Percentiles rank a stretch among this genome's conserved stretches.
Conservation (phyloP, 768 basidiomycete genomes). For the Macrolepiota albuminosa region DNA sequence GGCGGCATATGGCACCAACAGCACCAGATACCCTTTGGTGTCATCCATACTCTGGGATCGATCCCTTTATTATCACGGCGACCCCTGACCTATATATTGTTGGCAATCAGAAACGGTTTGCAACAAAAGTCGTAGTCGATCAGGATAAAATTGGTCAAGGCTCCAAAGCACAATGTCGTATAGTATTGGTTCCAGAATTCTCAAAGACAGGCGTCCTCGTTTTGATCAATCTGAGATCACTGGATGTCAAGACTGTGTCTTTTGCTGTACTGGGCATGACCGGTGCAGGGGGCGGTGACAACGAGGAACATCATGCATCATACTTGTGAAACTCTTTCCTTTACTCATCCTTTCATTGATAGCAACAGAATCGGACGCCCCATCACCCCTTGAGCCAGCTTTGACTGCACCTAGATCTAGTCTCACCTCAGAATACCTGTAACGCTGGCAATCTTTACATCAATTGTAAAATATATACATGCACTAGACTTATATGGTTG, state of each 20-base stretch:
- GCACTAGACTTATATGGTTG: background rate
- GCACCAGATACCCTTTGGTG: slow-evolving; percentile 99
- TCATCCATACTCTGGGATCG: slow-evolving; percentile 82
- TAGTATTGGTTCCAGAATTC: slow-evolving; percentile 82
- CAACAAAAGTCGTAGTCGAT: slow-evolving; percentile 59
- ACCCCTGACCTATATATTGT: slow-evolving; percentile 89
- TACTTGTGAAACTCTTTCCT: background rate
- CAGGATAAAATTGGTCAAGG: slow-evolving; percentile 27
- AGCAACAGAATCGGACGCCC: slow-evolving; percentile 1
- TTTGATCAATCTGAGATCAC: slow-evolving; percentile 72
- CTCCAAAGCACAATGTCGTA: slow-evolving; percentile 44
- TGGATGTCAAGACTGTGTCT: slow-evolving; percentile 61
- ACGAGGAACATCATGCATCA: slow-evolving; percentile 11
- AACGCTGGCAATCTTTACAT: background rate
- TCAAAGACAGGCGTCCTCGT: slow-evolving; percentile 72
- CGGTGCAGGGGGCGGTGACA: slow-evolving; percentile 22
- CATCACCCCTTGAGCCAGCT: slow-evolving; percentile 6
- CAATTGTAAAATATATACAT: background rate
- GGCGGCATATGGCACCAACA: slow-evolving; percentile 98
- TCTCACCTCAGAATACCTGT: slow-evolving; percentile 6
- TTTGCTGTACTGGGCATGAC: slow-evolving; percentile 50
- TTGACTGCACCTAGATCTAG: slow-evolving; percentile 13
- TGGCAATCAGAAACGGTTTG: slow-evolving; percentile 87
- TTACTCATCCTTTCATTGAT: background rate
- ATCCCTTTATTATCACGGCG: slow-evolving; percentile 85